Percentiles rank a stretch among this genome's conserved stretches.
These are phyloP conservation scores for Colletotrichum agaves DNA, from an alignment of 2,329 filamentous ascomycete genomes.

Conservation along the genomic window DNA sequence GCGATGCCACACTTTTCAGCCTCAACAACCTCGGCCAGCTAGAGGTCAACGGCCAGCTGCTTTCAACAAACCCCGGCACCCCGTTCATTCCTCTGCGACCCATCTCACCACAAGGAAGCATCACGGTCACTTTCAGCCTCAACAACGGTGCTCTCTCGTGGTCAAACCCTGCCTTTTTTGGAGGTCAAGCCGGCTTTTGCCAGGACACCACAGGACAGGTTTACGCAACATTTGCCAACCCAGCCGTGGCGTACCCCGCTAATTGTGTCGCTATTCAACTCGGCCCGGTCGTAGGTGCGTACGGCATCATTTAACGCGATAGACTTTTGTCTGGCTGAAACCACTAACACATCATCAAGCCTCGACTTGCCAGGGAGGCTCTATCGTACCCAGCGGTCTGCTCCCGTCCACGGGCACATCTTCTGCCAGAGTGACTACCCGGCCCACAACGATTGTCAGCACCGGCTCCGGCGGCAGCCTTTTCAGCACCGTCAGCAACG, in stretches of 20 bases:
- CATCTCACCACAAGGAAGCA: constrained; percentile 6
- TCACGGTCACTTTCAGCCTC: constrained; percentile 23
- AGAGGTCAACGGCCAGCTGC: background rate
- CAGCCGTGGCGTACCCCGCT: constrained; percentile 25
- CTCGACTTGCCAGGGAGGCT: constrained; percentile 3
- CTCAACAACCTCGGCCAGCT: constrained; percentile 26
- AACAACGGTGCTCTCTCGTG: constrained; percentile 24
- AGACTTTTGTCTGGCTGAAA: background rate
- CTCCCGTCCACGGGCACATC: background rate
- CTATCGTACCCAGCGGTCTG: background rate
- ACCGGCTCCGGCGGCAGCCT: constrained; percentile 20
- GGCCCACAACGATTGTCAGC: constrained; percentile 16
- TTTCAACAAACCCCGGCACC: constrained; percentile 22
- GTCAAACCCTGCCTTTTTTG: constrained; percentile 26
- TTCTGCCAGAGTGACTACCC: background rate
- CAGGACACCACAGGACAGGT: constrained; percentile 19
- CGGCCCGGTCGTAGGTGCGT: constrained; percentile 24
- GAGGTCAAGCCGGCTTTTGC: constrained; percentile 32
- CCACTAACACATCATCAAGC: constrained; percentile 3
- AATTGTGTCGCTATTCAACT: constrained; percentile 10
- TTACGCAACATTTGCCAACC: constrained; percentile 28
- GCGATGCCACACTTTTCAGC: background rate
- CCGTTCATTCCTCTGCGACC: constrained; percentile 26
- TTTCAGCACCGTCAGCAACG: constrained; percentile 14
- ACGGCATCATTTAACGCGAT: background rate